A percentile compares a stretch with the other conserved stretches of the same genome.
These are phyloP conservation scores for Blepharisma stoltei DNA, from an alignment of 73 alveolate genomes.

Conservation along the genomic window DNA sequence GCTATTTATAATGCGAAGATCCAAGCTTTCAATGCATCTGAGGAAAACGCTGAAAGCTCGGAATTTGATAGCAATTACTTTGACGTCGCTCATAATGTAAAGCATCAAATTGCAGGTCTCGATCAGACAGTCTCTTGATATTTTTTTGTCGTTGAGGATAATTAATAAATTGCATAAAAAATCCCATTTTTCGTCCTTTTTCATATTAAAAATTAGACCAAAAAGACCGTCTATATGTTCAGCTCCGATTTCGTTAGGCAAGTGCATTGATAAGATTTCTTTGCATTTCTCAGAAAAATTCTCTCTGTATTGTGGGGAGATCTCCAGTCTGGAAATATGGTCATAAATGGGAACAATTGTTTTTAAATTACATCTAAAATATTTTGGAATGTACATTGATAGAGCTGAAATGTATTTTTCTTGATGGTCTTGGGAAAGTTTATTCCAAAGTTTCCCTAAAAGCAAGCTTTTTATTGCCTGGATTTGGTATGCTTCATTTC, in stretches of 20 bases:
- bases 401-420: not conserved
- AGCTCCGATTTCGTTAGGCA: not conserved
- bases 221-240: not conserved
- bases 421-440: not conserved
- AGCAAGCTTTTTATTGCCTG: not conserved
- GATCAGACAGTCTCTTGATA: not conserved
- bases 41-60: too few relatives aligned
- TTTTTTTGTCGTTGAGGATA: not conserved
- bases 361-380: not conserved
- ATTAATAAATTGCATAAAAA: not conserved
- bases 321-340: not conserved
- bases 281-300: not conserved
- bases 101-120: too few relatives aligned
- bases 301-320: too few relatives aligned
- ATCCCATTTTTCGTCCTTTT: not conserved
- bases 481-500: not conserved
- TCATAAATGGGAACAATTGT: not conserved
- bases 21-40: too few relatives aligned
- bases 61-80: too few relatives aligned
- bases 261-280: not conserved
- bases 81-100: too few relatives aligned
- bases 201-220: not conserved
- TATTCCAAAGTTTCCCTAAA: conserved; percentile 10
- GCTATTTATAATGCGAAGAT: too few relatives aligned
- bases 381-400: not conserved